These are phyloP conservation scores for Diplodia seriata DNA, from an alignment of 2,329 filamentous ascomycete species.

Conservation along the genomic window DNA sequence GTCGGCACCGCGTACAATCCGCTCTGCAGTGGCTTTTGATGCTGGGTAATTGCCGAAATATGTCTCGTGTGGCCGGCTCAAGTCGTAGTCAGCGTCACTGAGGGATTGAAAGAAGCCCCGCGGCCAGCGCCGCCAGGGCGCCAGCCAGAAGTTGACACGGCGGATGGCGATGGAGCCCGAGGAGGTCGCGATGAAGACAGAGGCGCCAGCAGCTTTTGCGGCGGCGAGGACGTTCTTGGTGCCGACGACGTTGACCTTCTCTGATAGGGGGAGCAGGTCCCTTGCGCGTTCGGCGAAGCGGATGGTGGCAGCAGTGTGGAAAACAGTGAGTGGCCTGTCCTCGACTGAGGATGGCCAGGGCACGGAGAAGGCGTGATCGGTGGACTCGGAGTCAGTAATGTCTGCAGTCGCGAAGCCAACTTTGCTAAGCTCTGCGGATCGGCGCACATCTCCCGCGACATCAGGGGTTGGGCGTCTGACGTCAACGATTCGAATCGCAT, in stretches of 20 bases:
- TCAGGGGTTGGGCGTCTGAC: conserved; percentile 44
- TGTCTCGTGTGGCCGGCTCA: conserved; percentile 48
- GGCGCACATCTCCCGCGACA: conserved; percentile 53
- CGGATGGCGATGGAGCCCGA: conserved; percentile 57
- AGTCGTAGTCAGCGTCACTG: conserved; percentile 46
- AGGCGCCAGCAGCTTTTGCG: conserved; percentile 55
- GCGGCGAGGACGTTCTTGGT: conserved; percentile 59
- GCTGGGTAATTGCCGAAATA: conserved; percentile 59
- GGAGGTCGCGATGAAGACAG: conserved; percentile 61
- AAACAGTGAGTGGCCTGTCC: conserved; percentile 61
- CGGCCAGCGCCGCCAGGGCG: conserved; percentile 54
- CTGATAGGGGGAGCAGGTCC: conserved; percentile 55
- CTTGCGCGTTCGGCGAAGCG: conserved; percentile 58
- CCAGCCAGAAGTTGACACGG: conserved; percentile 52
- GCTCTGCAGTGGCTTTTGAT: conserved; percentile 61
- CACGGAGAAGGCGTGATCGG: conserved; percentile 55
- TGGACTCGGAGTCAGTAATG: conserved; percentile 56
- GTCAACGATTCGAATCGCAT: conserved; percentile 63
- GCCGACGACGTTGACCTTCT: conserved; percentile 60
- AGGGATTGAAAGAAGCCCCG: conserved; percentile 55
- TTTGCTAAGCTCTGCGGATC: conserved; percentile 43
- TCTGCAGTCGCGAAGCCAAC: conserved; percentile 59
- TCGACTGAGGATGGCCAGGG: conserved; percentile 56
- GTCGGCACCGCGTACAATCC: conserved; percentile 57
- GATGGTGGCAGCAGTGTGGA: conserved; percentile 64